Conservation (phyloP, 352 stramenopile genomes). For the Aphanomyces stellatus region DNA sequence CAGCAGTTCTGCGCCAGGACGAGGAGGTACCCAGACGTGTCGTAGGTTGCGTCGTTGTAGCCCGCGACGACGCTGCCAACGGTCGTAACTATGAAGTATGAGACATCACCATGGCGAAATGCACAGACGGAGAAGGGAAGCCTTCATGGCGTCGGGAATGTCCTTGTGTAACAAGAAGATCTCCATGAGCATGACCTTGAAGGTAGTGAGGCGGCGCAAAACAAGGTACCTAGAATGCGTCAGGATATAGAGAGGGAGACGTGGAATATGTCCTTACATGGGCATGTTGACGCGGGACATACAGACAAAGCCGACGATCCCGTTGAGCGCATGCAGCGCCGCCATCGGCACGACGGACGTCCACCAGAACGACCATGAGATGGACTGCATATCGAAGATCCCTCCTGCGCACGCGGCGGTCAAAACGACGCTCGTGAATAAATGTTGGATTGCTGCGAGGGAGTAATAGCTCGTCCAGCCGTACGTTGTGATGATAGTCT, state of each 20-base stretch:
- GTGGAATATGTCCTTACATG: constrained; percentile 32
- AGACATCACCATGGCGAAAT: background rate
- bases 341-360: constrained; percentile 31
- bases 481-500: constrained; percentile 53
- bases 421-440: constrained; percentile 47
- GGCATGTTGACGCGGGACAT: constrained; percentile 64
- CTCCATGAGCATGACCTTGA: constrained; percentile 73
- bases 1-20: constrained; percentile 64
- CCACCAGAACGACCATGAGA: background rate
- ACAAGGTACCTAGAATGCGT: constrained; percentile 38
- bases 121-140: constrained; percentile 44
- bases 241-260: background rate
- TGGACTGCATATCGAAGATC: background rate
- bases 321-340: constrained; percentile 47
- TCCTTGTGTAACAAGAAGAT: constrained; percentile 59
- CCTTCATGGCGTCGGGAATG: constrained; percentile 42
- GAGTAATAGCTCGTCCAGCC: constrained; percentile 51
- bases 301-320: constrained; percentile 53
- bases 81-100: constrained; percentile 38
- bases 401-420: background rate
- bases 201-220: constrained; percentile 52
- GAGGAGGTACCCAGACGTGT: constrained; percentile 39
- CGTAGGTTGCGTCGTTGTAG: constrained; percentile 39
- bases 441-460: constrained; percentile 50
- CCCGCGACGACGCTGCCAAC: constrained; percentile 48